Base-by-base conservation (phyloP, 768 basidiomycete genomes). In the Butyriboletus loyo region DNA sequence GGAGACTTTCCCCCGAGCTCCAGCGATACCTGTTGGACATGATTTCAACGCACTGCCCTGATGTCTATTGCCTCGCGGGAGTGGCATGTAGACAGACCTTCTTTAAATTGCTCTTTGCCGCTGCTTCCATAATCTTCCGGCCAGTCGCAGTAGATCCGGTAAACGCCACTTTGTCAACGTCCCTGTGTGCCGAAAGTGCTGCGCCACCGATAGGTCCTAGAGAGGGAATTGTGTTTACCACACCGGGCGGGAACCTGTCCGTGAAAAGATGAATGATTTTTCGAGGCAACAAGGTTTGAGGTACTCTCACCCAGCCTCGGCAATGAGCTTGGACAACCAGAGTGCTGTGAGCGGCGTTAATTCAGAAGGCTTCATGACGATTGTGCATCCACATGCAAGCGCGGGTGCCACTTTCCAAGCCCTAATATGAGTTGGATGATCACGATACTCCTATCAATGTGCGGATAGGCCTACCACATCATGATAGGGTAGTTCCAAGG, bases 1-100 rank as follows among this genome's bases (percentile, higher is more conserved):
- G 90, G 90, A 24, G 87, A 91, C 73, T 98, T 97, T 39, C 95
- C 95, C 30, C 95, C 94, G 6, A 98, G 82, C 68, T 98, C 96
- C 45, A 98, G 79, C 21, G 93, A 93, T 37, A 97, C 80, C 86
- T 87, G 60, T 50, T 53, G 51, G 40, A 42, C 31, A 47, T 39
- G 53, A 4, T 34, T 48, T 61, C 21, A 64, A 49, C 31, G 38
- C 45, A 55, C 42, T 47, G 38, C 43, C 46, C 49, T 40, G 48
- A 56, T 52, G 41, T 42, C 14, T 51, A 50, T 45, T 50, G 47
- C 66, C 66, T 63, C 63, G 62, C 57, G 54, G 60, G 63, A 57
- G 50, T 57, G 43, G 65, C 67, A 58, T 60, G 58, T 60, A 58
- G 34, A 55, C 62, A 17, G 46, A 81, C 93, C 78, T 96, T 96